Base-by-base conservation (phyloP, 345 rosid species). In the Linum trigynum region DNA sequence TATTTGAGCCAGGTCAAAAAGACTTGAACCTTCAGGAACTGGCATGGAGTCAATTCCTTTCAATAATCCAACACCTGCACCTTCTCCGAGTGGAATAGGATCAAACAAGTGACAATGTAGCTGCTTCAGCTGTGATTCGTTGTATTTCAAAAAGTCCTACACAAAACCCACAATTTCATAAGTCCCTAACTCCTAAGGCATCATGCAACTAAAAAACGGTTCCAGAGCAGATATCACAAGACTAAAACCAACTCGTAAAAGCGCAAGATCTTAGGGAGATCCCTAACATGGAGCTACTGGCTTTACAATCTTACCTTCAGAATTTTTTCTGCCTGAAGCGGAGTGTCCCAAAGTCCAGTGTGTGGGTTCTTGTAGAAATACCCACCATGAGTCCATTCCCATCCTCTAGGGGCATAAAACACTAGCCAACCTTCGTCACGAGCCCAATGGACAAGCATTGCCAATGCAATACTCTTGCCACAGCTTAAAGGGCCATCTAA, bases 391-490 rank as follows among this genome's bases (percentile, higher is more conserved):
- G 97, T 82, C 96, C 99, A 94, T 58, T 86, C 86, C 57, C 92
- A 74, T 58, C 92, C 97, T 72, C 75, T 82, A 2, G 96, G 97
- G 43, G 79, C 92, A 86, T 94, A 94, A 10, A 94, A 80, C 68
- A 94, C 96, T 37, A 94, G 77, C 97, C 99, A 90, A 57, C 97
- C 99, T 74, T 94, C 91, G 7, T 90, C 86, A 58, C 97, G 92
- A 74, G 99, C 99, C 97, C 97, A 94, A 38, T 85, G 87, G 67
- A 94, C 99, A 77, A 88, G 92, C 99, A 90, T 90, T 40, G 99
- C 88, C 69, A 90, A 80, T 6, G 83, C 81, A 77, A 85, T 90
- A 75, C 96, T 90, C 89, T 90, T 90, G 70, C 99, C 99, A 73
- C 97, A 79, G 68, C 87, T 82, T 70, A 80, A 84, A 61, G 89